Evolutionary conservation across 1,284 basidiomycete species (phyloP).

Genomic region (Ganoderma boninense): DNA sequence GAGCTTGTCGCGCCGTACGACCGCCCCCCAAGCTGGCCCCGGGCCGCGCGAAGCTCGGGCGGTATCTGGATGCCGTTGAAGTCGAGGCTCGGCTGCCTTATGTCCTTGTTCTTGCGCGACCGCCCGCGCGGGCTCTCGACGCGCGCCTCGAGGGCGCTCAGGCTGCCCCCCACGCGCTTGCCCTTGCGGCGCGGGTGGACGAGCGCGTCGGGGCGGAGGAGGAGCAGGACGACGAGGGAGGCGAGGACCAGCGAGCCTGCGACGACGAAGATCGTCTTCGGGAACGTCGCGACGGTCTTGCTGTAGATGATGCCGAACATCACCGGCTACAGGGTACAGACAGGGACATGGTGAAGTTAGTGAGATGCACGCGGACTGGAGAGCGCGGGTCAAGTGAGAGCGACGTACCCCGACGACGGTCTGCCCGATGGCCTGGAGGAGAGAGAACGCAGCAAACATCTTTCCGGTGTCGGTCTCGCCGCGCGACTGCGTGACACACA

Average conservation of each 20-base stretch:
- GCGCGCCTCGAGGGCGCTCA: constrained; percentile 25
- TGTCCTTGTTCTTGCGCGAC: constrained; percentile 47
- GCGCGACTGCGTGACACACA: constrained; percentile 69
- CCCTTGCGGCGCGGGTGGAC: constrained; percentile 28
- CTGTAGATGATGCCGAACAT: constrained; percentile 76
- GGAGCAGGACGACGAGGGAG: constrained; percentile 55
- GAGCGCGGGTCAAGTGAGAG: neutral
- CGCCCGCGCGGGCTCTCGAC: constrained; percentile 45
- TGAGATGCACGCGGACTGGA: constrained; percentile 1
- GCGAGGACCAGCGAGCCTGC: constrained; percentile 60
- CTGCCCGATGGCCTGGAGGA: constrained; percentile 70
- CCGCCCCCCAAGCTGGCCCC: constrained; percentile 9
- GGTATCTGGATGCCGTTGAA: neutral
- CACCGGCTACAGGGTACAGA: constrained; percentile 56
- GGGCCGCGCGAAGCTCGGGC: neutral
- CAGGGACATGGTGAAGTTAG: neutral
- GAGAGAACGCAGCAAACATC: constrained; percentile 73
- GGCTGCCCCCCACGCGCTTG: constrained; percentile 13
- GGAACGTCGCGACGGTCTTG: constrained; percentile 68
- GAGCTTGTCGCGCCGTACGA: constrained; percentile 24
- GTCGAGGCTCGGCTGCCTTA: constrained; percentile 33
- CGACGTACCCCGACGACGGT: constrained; percentile 72
- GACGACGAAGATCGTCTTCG: constrained; percentile 70
- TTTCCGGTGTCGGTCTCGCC: constrained; percentile 52
- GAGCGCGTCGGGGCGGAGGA: constrained; percentile 56